Evolutionary conservation across 768 basidiomycete species (phyloP), one percentile per base, ranked within the genome.

Genomic region (Hysterangium stoloniferum): DNA sequence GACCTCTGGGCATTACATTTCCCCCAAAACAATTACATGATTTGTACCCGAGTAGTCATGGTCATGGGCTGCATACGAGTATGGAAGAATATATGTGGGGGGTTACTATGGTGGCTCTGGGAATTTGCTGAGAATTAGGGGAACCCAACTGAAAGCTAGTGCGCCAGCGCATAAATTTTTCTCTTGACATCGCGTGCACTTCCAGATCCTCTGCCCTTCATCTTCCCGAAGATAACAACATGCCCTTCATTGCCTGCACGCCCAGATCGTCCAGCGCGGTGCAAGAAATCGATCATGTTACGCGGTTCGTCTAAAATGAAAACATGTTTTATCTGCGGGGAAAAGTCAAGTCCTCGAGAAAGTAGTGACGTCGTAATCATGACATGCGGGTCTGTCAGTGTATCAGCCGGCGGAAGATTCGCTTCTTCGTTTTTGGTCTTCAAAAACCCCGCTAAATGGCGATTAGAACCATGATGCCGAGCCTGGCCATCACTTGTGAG

Each of bases 251-350:
- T 64, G 0, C 87, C 87, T 4, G 88, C 89, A 27, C 91, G 70
- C 2, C 82, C 91, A 0, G 86, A 76, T 41, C 93, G 70, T 13
- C 93, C 93, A 0, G 93, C 93, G 4, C 93, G 81, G 66, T 96
- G 93, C 53, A 96, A 64, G 62, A 95, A 94, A 64, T 96, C 93
- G 33, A 94, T 76, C 74, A 86, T 86, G 62, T 91, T 94, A 57
- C 86, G 71, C 17, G 93, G 92, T 60, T 86, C 80, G 57, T 95
- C 93, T 20, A 88, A 74, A 56, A 95, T 83, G 63, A 96, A 84
- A 2, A 95, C 86, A 58, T 93, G 81, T 54, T 76, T 74, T 57
- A 95, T 79, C n/a, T 52, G 42, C 0, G 89, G 82, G 12, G 80
- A 71, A 59, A 96, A 96, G 64, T 96, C 93, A 1, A 95, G 76